Evolutionary conservation across 306 rosid genomes (phyloP).

Genomic region (Prinsepia uniflora): DNA sequence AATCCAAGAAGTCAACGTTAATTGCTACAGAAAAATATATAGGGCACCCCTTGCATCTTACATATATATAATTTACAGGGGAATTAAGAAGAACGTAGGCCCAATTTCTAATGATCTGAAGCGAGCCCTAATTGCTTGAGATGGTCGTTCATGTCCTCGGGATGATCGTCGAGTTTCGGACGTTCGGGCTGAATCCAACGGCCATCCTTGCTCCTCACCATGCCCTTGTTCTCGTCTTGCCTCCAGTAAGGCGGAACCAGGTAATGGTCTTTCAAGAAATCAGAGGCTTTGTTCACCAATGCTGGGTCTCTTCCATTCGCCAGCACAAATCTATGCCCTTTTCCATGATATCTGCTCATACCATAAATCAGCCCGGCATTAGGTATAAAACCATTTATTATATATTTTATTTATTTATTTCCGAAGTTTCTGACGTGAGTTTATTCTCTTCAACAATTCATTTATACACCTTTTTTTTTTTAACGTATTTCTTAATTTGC

Average conservation of each 20-base stretch:
- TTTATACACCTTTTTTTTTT: too few relatives aligned
- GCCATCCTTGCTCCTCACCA: slow-evolving; percentile 62
- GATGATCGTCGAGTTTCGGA: slow-evolving; percentile 56
- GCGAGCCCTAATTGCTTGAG: slow-evolving; percentile 32
- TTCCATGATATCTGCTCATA: slow-evolving; percentile 71
- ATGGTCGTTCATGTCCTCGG: slow-evolving; percentile 48
- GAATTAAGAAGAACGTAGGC: background rate
- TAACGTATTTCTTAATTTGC: too few relatives aligned
- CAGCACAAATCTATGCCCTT: slow-evolving; percentile 59
- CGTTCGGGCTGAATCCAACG: slow-evolving; percentile 83
- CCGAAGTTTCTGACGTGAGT: too few relatives aligned
- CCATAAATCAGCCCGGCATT: too few relatives aligned
- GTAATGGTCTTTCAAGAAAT: slow-evolving; percentile 74
- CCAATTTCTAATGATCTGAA: background rate
- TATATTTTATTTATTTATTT: too few relatives aligned
- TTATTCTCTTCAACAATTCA: too few relatives aligned
- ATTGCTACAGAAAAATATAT: too few relatives aligned
- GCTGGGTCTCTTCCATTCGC: slow-evolving; percentile 86
- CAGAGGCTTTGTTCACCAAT: slow-evolving; percentile 69
- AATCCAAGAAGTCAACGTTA: background rate
- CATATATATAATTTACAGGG: background rate
- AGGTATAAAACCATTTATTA: too few relatives aligned
- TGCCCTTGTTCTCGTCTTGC: slow-evolving; percentile 80
- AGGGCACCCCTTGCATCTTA: background rate
- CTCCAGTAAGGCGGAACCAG: slow-evolving; percentile 81